Percentiles rank a stretch among this genome's conserved stretches.
Conservation (phyloP, 2,329 filamentous ascomycete genomes). For the Fusarium musae region DNA sequence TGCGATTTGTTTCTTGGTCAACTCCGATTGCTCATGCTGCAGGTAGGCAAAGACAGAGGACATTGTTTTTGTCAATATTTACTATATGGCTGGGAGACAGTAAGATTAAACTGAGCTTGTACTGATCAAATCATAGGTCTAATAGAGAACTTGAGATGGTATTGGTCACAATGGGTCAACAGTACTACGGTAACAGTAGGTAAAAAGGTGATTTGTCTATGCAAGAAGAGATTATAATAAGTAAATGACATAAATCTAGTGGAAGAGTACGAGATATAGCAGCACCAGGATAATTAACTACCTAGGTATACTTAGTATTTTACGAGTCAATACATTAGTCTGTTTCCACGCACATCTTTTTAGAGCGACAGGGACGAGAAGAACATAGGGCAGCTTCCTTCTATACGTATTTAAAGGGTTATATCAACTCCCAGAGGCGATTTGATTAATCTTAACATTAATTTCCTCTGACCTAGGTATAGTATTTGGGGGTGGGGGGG, state of each 20-base stretch:
- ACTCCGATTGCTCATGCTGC: not conserved
- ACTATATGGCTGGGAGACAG: not conserved
- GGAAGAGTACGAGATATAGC: not conserved
- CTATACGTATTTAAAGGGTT: not conserved
- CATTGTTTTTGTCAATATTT: not conserved
- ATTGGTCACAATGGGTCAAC: not conserved
- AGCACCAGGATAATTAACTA: not conserved
- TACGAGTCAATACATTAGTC: not conserved
- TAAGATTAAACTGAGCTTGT: not conserved
- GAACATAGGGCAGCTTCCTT: not conserved
- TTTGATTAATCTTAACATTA: constrained; percentile 26
- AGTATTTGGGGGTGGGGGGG: not conserved
- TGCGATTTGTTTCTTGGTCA: not conserved
- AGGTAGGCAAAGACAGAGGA: not conserved
- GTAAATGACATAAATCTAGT: not conserved
- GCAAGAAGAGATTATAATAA: not conserved
- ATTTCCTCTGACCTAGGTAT: constrained; percentile 26
- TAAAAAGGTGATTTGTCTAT: not conserved
- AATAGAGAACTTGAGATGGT: not conserved
- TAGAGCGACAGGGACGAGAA: not conserved
- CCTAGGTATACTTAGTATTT: not conserved
- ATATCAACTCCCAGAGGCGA: constrained; percentile 21
- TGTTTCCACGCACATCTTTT: not conserved
- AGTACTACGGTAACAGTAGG: too few species aligned
- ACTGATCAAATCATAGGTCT: not conserved